Base-by-base conservation (phyloP, 352 stramenopile genomes). In the Pythium monospermum region DNA sequence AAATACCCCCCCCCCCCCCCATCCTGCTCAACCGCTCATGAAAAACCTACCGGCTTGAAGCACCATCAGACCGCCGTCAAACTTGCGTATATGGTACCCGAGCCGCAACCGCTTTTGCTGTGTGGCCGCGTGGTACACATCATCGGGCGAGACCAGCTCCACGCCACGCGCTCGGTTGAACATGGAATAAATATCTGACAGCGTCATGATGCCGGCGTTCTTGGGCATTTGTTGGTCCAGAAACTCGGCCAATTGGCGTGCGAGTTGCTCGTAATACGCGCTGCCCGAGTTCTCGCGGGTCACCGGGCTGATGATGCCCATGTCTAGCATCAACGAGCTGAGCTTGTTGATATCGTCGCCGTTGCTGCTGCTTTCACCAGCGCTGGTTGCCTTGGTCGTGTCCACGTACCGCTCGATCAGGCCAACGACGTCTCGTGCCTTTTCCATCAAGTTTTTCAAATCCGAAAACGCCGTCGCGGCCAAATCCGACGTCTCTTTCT, bases 181-280 rank as follows among this genome's bases (percentile, higher is more conserved):
- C 53, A 99, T 87, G 63, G 95, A 99, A 70, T 98, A 99, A 39
- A 98, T 93, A 78, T 99, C 97, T 22, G 96, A 98, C 6, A 99
- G 72, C 21, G 95, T 98, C 82, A 99, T 97, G 64, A 99, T 97
- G 12, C 96, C 96, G 31, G 92, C 93, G 57, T 96, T 86, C 40
- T 71, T 73, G 5, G 88, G 77, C 60, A 99, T 91, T 37, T 80
- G 69, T 7, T 70, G 60, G 19, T 66, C 61, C 8, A 97, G 59
- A 53, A 96, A 97, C 62, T 96, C 86, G 11, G 87, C 82, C 13
- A 97, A 61, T 55, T 97, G 87, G 1, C 87, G 72, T 19, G 91
- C 87, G 23, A 97, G 73, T 59, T 97, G 85, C 50, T 94, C 71
- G 50, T 96, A 94, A 62, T 96, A 97, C 3, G 83, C 78, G 19